Base-by-base conservation (phyloP, 495 filamentous ascomycete genomes). In the Lineolata rhizophorae region DNA sequence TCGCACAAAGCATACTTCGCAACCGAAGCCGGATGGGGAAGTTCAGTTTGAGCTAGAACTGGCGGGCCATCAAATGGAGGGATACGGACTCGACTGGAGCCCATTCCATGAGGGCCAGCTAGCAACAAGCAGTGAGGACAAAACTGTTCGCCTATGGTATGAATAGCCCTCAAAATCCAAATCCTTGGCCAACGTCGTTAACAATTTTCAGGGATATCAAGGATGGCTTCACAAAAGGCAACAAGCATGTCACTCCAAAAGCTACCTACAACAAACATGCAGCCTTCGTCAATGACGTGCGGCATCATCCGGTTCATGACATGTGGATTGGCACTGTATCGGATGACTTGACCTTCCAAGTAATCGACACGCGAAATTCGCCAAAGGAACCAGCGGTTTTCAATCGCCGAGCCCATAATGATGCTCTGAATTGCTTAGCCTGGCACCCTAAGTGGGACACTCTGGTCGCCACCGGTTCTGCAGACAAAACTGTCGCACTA, bases 31-130 rank as follows among this genome's bases (percentile, higher is more conserved):
- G 14, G 38, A 45, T 13, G 72, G 77, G 17, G 76, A 70, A 44
- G 70, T 79, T 14, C 76, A 92, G 45, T 73, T 85, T 45, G 83
- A 78, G 45, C 74, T 87, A 46, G 83, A 77, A 43, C 67, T 94
- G 14, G 47, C 72, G 13, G 90, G 90, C 3, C 90, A 99, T 45
- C 72, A 66, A 26, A 64, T 65, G 41, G 90, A 99, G 57, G 90
- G 90, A n/a, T 95, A 90, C 44, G 90, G 81, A 1, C 58, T 99
- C 30, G 71, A 70, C 49, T 99, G 90, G 90, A 94, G 69, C 52
- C 81, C 83, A 0, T 76, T 87, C 42, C 50, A 64, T 31, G 68
- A 70, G 37, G 87, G 90, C 12, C 72, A 76, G 38, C 68, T 99
- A 24, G 80, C 71, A 11, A 82, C 90, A 2, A 85, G 83, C 35